A percentile compares a stretch with the other conserved stretches of the same genome.
phyloP scores from a whole-genome alignment of 768 basidiomycete genomes.

The Tricholoma sp. region DNA sequence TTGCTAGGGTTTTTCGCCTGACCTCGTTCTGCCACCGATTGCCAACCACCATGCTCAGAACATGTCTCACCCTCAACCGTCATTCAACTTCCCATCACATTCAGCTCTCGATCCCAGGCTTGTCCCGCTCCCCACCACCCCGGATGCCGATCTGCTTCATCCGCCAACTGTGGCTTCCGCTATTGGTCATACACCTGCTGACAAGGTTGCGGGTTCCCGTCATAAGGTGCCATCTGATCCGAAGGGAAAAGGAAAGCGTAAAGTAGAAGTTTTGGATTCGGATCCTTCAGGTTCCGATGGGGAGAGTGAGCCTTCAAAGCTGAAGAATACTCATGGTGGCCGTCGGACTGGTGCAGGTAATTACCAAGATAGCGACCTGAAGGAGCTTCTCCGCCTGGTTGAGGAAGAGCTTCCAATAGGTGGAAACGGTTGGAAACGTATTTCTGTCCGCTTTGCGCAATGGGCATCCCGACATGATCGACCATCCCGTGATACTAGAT shows the following conservation, averaged over 20 bases:
- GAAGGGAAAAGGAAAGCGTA: not conserved
- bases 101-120: too few species aligned
- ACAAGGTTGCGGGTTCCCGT: too few species aligned
- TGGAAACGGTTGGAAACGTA: not conserved
- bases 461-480: not conserved
- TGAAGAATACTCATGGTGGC: not conserved
- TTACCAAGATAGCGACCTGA: not conserved
- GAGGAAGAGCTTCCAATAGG: not conserved
- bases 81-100: too few species aligned
- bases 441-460: not conserved
- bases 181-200: too few species aligned
- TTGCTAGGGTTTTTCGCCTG: too few species aligned
- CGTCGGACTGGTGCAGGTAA: not conserved
- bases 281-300: not conserved
- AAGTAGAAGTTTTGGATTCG: not conserved
- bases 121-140: too few species aligned
- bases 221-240: not conserved
- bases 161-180: too few species aligned
- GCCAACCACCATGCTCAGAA: too few species aligned
- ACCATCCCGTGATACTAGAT: too few species aligned
- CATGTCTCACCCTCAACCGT: too few species aligned
- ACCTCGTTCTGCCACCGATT: too few species aligned
- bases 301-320: not conserved
- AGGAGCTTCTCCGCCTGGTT: not conserved
- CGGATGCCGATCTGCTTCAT: too few species aligned